Evolutionary conservation across 2,329 filamentous ascomycete genomes (phyloP).

Genomic region (Claviceps cyperi): DNA sequence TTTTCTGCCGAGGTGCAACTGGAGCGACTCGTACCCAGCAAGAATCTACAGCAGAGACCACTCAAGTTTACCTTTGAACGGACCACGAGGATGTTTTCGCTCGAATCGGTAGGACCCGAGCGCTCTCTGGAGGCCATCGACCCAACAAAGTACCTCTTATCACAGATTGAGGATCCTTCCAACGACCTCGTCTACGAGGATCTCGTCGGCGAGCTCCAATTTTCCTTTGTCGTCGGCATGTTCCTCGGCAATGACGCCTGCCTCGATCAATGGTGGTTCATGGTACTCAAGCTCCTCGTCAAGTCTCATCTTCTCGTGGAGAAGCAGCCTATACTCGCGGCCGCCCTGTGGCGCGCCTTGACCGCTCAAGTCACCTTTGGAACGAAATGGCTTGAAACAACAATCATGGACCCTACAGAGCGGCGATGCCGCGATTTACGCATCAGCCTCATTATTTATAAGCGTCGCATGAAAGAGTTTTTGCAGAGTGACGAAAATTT

Average conservation of each 20-base stretch:
- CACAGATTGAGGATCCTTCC: slow-evolving; percentile 20
- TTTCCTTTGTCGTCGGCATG: slow-evolving; percentile 42
- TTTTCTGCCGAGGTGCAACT: slow-evolving; percentile 26
- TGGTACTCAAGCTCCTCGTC: slow-evolving; percentile 36
- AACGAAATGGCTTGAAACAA: slow-evolving; percentile 31
- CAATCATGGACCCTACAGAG: slow-evolving; percentile 24
- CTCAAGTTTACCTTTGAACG: slow-evolving; percentile 35
- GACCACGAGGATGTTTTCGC: slow-evolving; percentile 26
- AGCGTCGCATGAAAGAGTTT: slow-evolving; percentile 34
- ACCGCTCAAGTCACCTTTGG: slow-evolving; percentile 42
- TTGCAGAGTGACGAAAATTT: slow-evolving; percentile 21
- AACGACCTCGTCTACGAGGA: slow-evolving; percentile 22
- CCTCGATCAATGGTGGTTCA: slow-evolving; percentile 47
- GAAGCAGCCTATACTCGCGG: slow-evolving; percentile 28
- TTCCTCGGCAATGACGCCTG: slow-evolving; percentile 44
- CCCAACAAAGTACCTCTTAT: slow-evolving; percentile 31
- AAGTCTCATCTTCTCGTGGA: slow-evolving; percentile 31
- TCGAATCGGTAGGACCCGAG: slow-evolving; percentile 20
- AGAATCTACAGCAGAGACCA: slow-evolving; percentile 22
- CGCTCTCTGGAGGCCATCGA: slow-evolving; percentile 32
- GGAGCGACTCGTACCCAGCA: slow-evolving; percentile 22
- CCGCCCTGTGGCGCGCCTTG: slow-evolving; percentile 33
- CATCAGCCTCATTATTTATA: slow-evolving; percentile 38
- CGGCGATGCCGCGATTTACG: slow-evolving; percentile 23
- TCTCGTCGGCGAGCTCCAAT: slow-evolving; percentile 45